Base-by-base conservation (phyloP, 2,329 filamentous ascomycete species). In the Chaetoscypha palmicola region DNA sequence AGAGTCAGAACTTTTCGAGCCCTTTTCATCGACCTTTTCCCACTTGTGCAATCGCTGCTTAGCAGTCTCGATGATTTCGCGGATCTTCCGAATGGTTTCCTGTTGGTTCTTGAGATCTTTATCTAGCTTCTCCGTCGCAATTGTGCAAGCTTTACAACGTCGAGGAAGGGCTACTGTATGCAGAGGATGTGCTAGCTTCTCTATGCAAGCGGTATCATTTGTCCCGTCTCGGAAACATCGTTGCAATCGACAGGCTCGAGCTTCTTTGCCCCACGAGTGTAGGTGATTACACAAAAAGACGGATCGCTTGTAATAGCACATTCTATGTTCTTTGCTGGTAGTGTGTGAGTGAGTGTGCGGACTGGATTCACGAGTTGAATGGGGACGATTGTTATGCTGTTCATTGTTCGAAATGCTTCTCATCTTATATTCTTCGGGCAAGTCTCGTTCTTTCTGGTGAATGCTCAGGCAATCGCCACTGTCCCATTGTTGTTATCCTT, bases 301-400 rank as follows among this genome's bases (percentile, higher is more conserved):
- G 10, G 43, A 38, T 2, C 41, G 43, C 26, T 38, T 46, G 46
- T 45, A 43, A 38, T 47, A 46, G 14, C 50, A 53, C 50, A 53
- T 53, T 19, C 24, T 12, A 7, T 28, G 7, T 28, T 28, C n/a
- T n/a, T n/a, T n/a, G n/a, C n/a, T n/a, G n/a, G n/a, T n/a, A n/a
- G n/a, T n/a, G n/a, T n/a, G n/a, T n/a, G n/a, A n/a, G n/a, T n/a
- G n/a, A n/a, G n/a, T n/a, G n/a, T n/a, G n/a, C n/a, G n/a, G n/a
- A n/a, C n/a, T n/a, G n/a, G n/a, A n/a, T n/a, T n/a, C n/a, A n/a
- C n/a, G n/a, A n/a, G n/a, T n/a, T n/a, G n/a, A n/a, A n/a, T n/a
- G n/a, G n/a, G n/a, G n/a, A n/a, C n/a, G n/a, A n/a, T n/a, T n/a
- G n/a, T n/a, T n/a, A n/a, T n/a, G n/a, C n/a, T n/a, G n/a, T n/a